Conservation (phyloP, 164 flowering plant species). For the Annona squamosa region DNA sequence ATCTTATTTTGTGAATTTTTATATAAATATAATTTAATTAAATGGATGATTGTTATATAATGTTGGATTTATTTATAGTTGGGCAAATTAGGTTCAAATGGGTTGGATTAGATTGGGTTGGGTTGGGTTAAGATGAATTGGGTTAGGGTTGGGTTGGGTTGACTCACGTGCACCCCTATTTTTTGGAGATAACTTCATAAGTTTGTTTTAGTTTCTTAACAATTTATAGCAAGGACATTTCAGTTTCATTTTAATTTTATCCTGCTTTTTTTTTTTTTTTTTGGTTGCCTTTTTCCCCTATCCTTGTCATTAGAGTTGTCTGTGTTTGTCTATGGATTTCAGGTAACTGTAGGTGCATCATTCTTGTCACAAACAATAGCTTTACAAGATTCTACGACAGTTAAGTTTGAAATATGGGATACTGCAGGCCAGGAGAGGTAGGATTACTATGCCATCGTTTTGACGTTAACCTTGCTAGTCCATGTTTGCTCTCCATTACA, state of each 20-base stretch:
- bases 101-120: too few species aligned
- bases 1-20: too few species aligned
- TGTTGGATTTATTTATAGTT: too few species aligned
- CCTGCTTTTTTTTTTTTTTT: too few species aligned
- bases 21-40: too few species aligned
- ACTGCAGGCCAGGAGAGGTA: conserved; percentile 99
- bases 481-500: too few species aligned
- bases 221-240: background rate
- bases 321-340: conserved; percentile 14
- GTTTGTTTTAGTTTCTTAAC: background rate
- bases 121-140: too few species aligned
- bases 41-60: too few species aligned
- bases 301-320: background rate
- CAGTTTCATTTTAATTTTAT: background rate
- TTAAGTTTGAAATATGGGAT: conserved; percentile 99
- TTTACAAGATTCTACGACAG: conserved; percentile 94
- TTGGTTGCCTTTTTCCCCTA: too few species aligned
- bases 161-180: background rate
- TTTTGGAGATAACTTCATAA: background rate
- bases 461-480: too few species aligned
- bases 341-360: conserved; percentile 99
- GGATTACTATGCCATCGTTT: background rate
- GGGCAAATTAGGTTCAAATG: background rate
- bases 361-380: conserved; percentile 96
- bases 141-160: background rate